These are phyloP conservation scores for Trichoderma simmonsii DNA, from an alignment of 2,329 filamentous ascomycete genomes.

Conservation along the genomic window DNA sequence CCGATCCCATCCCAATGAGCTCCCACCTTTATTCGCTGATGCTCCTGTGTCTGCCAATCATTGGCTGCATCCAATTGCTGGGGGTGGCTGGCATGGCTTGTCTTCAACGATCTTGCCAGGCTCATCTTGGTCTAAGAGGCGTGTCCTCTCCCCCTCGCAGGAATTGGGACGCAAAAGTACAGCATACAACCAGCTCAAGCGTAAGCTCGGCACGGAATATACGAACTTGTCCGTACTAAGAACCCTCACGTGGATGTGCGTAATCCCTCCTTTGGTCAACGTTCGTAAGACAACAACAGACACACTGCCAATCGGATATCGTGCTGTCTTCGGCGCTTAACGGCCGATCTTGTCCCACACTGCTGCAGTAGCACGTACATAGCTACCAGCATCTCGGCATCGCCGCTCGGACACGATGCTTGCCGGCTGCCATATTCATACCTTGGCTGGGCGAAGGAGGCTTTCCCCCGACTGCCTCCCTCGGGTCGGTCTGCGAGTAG, in stretches of 20 bases:
- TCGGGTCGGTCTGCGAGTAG: neutral
- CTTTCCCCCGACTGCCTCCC: neutral
- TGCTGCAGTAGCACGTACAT: neutral
- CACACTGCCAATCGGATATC: neutral
- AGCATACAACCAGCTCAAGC: neutral
- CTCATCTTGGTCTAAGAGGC: neutral
- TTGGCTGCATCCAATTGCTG: neutral
- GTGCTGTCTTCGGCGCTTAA: neutral
- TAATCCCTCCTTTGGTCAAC: neutral
- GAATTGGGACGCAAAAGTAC: neutral
- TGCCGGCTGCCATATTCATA: neutral
- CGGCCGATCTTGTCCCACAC: neutral
- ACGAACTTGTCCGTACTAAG: neutral
- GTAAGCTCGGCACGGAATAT: neutral
- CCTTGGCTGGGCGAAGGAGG: neutral
- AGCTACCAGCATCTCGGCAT: neutral
- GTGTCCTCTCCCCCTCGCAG: neutral
- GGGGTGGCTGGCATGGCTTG: slow-evolving; percentile 9
- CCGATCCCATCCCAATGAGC: neutral
- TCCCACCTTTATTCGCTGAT: neutral
- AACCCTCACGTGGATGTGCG: neutral
- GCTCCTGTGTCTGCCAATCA: neutral
- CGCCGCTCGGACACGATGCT: neutral
- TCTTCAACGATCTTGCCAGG: slow-evolving; percentile 4
- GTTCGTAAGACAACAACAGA: neutral